Percentiles rank a stretch among this genome's conserved stretches.
phyloP scores from a whole-genome alignment of 495 filamentous ascomycete species.

The Pyrenula aspistea region DNA sequence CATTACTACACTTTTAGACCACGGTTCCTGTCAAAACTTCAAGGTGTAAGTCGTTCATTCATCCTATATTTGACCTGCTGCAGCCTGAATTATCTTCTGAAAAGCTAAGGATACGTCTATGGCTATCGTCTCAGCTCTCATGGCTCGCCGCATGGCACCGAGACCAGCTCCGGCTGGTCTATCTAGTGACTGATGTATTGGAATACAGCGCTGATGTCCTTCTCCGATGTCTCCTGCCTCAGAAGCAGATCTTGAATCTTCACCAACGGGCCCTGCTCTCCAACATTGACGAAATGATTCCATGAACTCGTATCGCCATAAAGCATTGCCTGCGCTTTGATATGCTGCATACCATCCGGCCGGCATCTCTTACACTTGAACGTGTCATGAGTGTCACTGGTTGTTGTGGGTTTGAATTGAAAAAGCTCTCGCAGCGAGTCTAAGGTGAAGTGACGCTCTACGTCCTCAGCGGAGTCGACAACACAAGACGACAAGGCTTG shows the following conservation, averaged over 20 bases:
- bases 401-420: slow-evolving; percentile 73
- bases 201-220: slow-evolving; percentile 84
- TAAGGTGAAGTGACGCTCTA: slow-evolving; percentile 88
- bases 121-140: no score
- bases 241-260: slow-evolving; percentile 86
- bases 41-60: no score
- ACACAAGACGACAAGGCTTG: slow-evolving; percentile 93
- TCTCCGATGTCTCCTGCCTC: slow-evolving; percentile 69
- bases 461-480: slow-evolving; percentile 94
- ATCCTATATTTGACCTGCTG: no score
- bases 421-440: slow-evolving; percentile 87
- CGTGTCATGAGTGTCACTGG: slow-evolving; percentile 92
- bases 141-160: no score
- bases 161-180: no score
- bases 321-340: slow-evolving; percentile 86
- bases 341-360: slow-evolving; percentile 69
- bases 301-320: slow-evolving; percentile 98
- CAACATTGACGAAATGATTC: slow-evolving; percentile 84
- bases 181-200: slow-evolving; percentile 90
- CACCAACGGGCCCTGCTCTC: slow-evolving; percentile 51
- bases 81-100: no score
- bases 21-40: no score
- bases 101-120: no score
- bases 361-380: slow-evolving; percentile 97
- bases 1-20: no score